phyloP scores from a whole-genome alignment of 768 basidiomycete genomes.

The Nevesoporus exiguus region DNA sequence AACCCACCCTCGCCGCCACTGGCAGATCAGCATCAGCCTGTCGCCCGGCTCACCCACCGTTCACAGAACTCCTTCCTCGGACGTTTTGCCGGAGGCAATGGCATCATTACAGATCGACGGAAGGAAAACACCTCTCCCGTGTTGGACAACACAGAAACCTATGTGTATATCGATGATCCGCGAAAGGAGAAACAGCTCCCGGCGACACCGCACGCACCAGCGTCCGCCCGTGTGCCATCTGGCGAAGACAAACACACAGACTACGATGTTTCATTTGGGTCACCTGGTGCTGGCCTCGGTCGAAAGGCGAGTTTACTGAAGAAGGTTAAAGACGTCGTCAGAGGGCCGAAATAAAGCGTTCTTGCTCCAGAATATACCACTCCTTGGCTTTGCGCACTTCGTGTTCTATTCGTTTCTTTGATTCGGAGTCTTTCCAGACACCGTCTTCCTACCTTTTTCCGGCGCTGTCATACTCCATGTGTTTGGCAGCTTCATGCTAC shows the following conservation, averaged over 20 bases:
- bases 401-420: background rate
- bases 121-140: conserved; percentile 32
- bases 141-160: conserved; percentile 46
- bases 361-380: conserved; percentile 4
- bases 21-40: conserved; percentile 26
- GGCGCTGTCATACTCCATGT: background rate
- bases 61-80: conserved; percentile 76
- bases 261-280: conserved; percentile 41
- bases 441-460: background rate
- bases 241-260: conserved; percentile 41
- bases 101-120: conserved; percentile 26
- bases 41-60: conserved; percentile 60
- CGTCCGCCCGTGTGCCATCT: conserved; percentile 23
- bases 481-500: conserved; percentile 3
- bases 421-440: conserved; percentile 3
- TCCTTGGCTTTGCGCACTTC: conserved; percentile 5
- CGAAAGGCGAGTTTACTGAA: conserved; percentile 77
- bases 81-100: conserved; percentile 49
- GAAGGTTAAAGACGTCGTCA: conserved; percentile 73
- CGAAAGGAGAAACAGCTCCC: conserved; percentile 54
- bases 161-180: conserved; percentile 59
- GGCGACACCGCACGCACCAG: conserved; percentile 36
- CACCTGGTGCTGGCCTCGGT: conserved; percentile 47
- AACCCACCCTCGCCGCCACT: conserved; percentile 45
- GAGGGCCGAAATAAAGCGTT: conserved; percentile 44